Percentiles rank a stretch among this genome's conserved stretches.
Evolutionary conservation across 2,329 filamentous ascomycete species (phyloP).

Genomic region (Ilyonectria robusta): DNA sequence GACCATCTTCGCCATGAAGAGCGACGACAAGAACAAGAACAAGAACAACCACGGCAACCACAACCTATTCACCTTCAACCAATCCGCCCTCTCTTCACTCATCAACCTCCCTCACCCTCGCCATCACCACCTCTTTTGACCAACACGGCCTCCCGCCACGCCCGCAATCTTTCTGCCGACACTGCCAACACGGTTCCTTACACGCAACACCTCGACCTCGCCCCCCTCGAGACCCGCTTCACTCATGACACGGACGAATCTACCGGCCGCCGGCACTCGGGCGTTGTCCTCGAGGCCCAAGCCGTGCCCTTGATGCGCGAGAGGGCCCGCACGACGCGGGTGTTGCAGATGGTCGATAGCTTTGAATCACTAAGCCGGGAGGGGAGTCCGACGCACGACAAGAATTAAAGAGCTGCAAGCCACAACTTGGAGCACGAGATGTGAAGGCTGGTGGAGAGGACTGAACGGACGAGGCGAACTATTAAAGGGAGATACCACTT

Average conservation of each 20-base stretch:
- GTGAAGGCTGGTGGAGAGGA: not conserved
- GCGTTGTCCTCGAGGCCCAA: slow-evolving; percentile 61
- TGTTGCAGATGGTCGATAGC: slow-evolving; percentile 69
- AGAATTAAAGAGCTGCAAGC: not conserved
- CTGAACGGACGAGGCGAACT: slow-evolving; percentile 1
- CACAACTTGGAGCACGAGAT: not conserved
- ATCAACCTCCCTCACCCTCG: slow-evolving; percentile 17
- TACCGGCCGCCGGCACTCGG: slow-evolving; percentile 48
- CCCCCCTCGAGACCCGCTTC: slow-evolving; percentile 39
- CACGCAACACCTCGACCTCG: slow-evolving; percentile 40
- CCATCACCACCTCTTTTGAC: slow-evolving; percentile 25
- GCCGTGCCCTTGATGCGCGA: slow-evolving; percentile 58
- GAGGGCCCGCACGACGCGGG: slow-evolving; percentile 61
- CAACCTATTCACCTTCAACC: slow-evolving; percentile 36
- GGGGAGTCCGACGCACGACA: slow-evolving; percentile 20
- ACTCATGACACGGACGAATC: slow-evolving; percentile 51
- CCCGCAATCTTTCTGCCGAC: slow-evolving; percentile 21
- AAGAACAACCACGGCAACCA: not conserved
- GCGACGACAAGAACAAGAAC: not conserved
- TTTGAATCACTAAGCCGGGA: slow-evolving; percentile 64
- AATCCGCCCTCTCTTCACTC: slow-evolving; percentile 40
- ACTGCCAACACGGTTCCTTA: slow-evolving; percentile 37
- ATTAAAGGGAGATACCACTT: slow-evolving; percentile 11
- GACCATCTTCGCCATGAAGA: not conserved
- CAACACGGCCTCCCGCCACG: slow-evolving; percentile 37